phyloP scores from a whole-genome alignment of 805 yeast species.

The Cyberlindnera americana region DNA sequence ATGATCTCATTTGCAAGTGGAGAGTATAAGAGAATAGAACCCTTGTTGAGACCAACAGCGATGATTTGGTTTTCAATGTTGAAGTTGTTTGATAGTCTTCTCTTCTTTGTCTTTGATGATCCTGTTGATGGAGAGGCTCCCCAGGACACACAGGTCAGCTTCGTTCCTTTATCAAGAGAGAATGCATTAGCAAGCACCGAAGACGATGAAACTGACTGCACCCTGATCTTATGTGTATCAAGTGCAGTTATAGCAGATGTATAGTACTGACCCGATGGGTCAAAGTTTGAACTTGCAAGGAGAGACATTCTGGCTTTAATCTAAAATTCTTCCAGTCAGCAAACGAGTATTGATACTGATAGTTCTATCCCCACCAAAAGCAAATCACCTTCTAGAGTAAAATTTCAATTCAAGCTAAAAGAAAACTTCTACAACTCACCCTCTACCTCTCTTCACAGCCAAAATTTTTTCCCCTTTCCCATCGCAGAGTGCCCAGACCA shows the following conservation, averaged over 20 bases:
- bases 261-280: conserved; percentile 55
- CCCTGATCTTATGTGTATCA: conserved; percentile 66
- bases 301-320: conserved; percentile 10
- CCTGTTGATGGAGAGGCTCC: conserved; percentile 27
- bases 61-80: conserved; percentile 43
- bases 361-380: too few species aligned
- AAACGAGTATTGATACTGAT: too few species aligned
- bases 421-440: background rate
- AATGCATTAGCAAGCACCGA: conserved; percentile 43
- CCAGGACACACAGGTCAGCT: conserved; percentile 54
- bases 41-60: conserved; percentile 63
- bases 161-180: conserved; percentile 48
- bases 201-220: conserved; percentile 48
- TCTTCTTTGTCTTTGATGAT: conserved; percentile 18
- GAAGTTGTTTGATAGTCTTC: conserved; percentile 19
- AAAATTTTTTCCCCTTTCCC: conserved; percentile 5
- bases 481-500: conserved; percentile 7
- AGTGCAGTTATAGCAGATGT: conserved; percentile 66
- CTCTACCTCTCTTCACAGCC: conserved; percentile 1
- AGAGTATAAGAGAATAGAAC: conserved; percentile 61
- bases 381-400: too few species aligned
- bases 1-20: conserved; percentile 60
- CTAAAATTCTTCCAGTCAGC: too few species aligned
- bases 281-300: conserved; percentile 38
- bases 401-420: too few species aligned